Base-by-base conservation (phyloP, 441 rosid genomes). In the California macrophylla region DNA sequence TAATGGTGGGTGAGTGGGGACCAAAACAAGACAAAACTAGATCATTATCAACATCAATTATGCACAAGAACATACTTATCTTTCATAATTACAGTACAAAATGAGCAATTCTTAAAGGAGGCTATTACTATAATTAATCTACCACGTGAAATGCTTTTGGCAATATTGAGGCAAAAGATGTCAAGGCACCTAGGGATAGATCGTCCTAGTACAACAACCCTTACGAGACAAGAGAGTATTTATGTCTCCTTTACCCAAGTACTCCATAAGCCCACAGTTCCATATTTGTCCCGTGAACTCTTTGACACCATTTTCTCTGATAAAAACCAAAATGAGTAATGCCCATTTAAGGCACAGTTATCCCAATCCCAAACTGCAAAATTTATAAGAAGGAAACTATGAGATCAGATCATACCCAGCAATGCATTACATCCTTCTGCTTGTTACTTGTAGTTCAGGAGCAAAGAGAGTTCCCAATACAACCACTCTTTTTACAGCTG, bases 391-490 rank as follows among this genome's bases (percentile, higher is more conserved):
- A 56, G 26, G 63, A 56, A 56, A 23, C 16, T 21, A 54, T 21
- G 26, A 25, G 67, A 60, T 30, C 34, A 4, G 62, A 73, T 28
- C 29, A 45, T 90, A 92, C 99, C 99, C 97, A 32, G 90, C 84
- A 76, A 85, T 77, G 90, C 84, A 76, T 86, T 77, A 58, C 68
- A 68, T 73, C 83, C 89, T 72, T 85, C 85, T 28, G 87, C 91
- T 79, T 64, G 85, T 70, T 28, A 86, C 91, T 79, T 64, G 85
- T 70, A 94, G 87, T 84, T 94, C 96, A 42, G 92, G 73, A 18
- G 87, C 92, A 73, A 78, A 86, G 34, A 94, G 81, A 25, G 98
- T 94, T 76, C 99, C 98, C 67, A 94, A 62, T 24, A 80, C 85
- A 69, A 92, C 85, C 79, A 90, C 94, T 82, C 97, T 89, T 79